Conservation (phyloP, 306 rosid genomes). For the Hylodesmum podocarpum region DNA sequence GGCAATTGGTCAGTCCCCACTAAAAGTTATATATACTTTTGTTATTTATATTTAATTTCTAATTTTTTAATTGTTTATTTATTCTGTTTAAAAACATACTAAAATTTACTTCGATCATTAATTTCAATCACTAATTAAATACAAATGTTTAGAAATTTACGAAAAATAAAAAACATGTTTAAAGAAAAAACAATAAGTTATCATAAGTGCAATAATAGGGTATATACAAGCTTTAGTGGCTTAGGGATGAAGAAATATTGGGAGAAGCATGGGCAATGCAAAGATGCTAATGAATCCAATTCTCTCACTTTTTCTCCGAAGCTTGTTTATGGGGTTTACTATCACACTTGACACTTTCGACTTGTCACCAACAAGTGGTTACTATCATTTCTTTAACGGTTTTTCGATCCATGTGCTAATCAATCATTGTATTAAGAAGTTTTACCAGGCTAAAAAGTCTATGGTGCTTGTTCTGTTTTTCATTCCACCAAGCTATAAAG, state of each 20-base stretch:
- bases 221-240: slow-evolving; percentile 19
- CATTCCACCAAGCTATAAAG: background rate
- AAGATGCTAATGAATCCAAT: slow-evolving; percentile 12
- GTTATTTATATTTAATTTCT: too few relatives aligned
- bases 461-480: background rate
- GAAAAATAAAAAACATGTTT: too few relatives aligned
- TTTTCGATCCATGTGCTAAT: slow-evolving; percentile 42
- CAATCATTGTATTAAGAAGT: slow-evolving; percentile 39
- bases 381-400: slow-evolving; percentile 35
- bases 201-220: background rate
- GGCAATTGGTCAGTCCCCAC: background rate
- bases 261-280: background rate
- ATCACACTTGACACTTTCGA: slow-evolving; percentile 9
- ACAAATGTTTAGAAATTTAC: too few relatives aligned
- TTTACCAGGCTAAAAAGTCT: background rate
- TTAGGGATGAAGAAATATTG: slow-evolving; percentile 24
- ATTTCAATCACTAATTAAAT: too few relatives aligned
- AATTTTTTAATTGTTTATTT: too few relatives aligned
- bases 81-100: too few relatives aligned
- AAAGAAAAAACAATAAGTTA: too few relatives aligned
- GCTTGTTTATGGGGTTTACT: slow-evolving; percentile 20
- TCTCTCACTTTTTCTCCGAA: background rate
- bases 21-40: too few relatives aligned
- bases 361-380: background rate
- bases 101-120: too few relatives aligned